phyloP scores from a whole-genome alignment of 257 asterid genomes.

The Solanum chaucha region DNA sequence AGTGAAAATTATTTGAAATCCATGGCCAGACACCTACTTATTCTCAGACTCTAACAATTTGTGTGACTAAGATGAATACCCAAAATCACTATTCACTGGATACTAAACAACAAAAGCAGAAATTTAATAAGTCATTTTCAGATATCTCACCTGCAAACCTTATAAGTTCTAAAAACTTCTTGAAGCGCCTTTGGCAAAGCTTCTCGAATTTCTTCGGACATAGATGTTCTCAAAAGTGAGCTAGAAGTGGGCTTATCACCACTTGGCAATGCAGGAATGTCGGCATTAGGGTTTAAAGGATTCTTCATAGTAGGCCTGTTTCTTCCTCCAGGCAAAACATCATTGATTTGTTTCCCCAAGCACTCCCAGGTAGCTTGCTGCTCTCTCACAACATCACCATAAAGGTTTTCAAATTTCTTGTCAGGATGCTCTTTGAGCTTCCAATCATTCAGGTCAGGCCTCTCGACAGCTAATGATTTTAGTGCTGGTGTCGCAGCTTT shows the following conservation, averaged over 20 bases:
- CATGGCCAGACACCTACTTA: background rate
- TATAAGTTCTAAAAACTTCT: constrained; percentile 43
- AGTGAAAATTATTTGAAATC: background rate
- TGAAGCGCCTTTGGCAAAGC: constrained; percentile 50
- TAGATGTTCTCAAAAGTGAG: constrained; percentile 22
- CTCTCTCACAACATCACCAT: constrained; percentile 42
- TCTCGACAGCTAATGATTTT: constrained; percentile 43
- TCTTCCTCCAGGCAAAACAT: background rate
- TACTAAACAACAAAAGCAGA: background rate
- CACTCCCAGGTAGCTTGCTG: constrained; percentile 44
- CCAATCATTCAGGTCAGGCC: constrained; percentile 53
- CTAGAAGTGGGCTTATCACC: constrained; percentile 2
- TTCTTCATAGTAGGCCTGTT: constrained; percentile 22
- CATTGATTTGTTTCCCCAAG: constrained; percentile 27
- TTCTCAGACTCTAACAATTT: background rate
- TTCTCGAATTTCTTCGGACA: constrained; percentile 60
- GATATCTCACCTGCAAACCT: constrained; percentile 74
- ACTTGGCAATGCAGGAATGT: background rate
- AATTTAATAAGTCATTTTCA: background rate
- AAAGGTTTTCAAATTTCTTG: constrained; percentile 32
- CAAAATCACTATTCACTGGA: background rate
- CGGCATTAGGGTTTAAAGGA: background rate
- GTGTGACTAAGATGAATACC: background rate
- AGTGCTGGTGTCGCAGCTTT: constrained; percentile 38
- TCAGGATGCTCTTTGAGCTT: constrained; percentile 67